phyloP scores from a whole-genome alignment of 1,139 yeast genomes.

The Candida labiduridarum region DNA sequence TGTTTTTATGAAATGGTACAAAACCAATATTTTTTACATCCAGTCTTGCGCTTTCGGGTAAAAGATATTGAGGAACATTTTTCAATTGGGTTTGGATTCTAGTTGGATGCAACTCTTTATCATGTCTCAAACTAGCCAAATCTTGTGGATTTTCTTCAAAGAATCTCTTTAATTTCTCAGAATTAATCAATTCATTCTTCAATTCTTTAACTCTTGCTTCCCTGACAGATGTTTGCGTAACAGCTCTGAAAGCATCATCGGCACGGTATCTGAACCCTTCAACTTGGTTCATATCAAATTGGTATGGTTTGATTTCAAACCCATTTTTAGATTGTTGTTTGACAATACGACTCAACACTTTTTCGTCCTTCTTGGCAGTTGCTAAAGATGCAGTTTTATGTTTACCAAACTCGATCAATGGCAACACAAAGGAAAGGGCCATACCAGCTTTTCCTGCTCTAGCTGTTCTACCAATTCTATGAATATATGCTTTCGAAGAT shows the following conservation, averaged over 20 bases:
- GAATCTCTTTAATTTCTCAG: conserved; percentile 89
- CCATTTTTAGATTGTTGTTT: conserved; percentile 78
- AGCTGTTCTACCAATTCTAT: conserved; percentile 96
- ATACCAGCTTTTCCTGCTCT: conserved; percentile 96
- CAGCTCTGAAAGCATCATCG: conserved; percentile 96
- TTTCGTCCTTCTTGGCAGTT: conserved; percentile 83
- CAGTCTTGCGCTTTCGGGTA: conserved; percentile 77
- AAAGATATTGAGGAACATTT: conserved; percentile 87
- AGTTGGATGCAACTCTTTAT: conserved; percentile 81
- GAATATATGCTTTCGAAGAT: conserved; percentile 87
- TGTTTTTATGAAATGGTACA: conserved; percentile 71
- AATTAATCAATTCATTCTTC: conserved; percentile 81
- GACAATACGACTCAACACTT: conserved; percentile 72
- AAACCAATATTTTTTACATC: conserved; percentile 67
- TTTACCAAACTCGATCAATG: conserved; percentile 81
- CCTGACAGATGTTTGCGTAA: conserved; percentile 84
- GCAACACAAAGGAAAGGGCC: conserved; percentile 90
- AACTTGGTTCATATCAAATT: conserved; percentile 89
- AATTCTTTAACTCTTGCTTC: conserved; percentile 94
- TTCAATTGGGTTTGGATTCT: conserved; percentile 84
- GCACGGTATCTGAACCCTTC: conserved; percentile 96
- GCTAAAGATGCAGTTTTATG: conserved; percentile 78
- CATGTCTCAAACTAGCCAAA: conserved; percentile 84
- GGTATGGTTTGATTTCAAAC: conserved; percentile 76
- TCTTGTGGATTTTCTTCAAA: conserved; percentile 99